These are phyloP conservation scores for Beta corolliflora DNA, from an alignment of 179 eudicot species.

Conservation along the genomic window DNA sequence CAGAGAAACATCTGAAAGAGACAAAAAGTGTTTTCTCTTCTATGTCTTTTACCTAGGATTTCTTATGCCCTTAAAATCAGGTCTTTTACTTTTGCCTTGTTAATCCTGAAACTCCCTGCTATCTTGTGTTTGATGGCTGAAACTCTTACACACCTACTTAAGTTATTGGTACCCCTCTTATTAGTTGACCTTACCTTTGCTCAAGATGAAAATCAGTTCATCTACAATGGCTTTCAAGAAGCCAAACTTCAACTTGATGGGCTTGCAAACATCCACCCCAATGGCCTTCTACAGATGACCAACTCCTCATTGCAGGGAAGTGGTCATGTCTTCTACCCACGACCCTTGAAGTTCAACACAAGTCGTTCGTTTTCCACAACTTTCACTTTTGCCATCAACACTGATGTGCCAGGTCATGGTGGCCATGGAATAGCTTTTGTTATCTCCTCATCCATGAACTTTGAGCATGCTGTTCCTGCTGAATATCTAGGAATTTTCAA, in stretches of 20 bases:
- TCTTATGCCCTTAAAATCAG: no score
- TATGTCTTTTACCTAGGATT: neutral
- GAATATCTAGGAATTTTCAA: no score
- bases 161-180: neutral
- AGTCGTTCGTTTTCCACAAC: conserved; percentile 36
- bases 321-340: conserved; percentile 33
- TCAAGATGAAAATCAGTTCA: no score
- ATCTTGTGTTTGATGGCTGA: conserved; percentile 21
- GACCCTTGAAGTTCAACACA: conserved; percentile 19
- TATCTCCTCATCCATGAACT: no score
- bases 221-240: no score
- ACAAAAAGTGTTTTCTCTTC: neutral
- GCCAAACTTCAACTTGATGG: no score
- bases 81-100: neutral
- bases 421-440: no score
- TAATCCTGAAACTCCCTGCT: neutral
- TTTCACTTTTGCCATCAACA: conserved; percentile 36
- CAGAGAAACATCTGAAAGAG: neutral
- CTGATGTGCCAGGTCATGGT: no score
- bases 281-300: no score
- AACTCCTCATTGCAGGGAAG: neutral
- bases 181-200: no score
- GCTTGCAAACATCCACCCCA: no score
- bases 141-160: neutral
- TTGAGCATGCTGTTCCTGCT: no score